phyloP scores from a whole-genome alignment of 129 eudicot species.

The Cynara cardunculus region DNA sequence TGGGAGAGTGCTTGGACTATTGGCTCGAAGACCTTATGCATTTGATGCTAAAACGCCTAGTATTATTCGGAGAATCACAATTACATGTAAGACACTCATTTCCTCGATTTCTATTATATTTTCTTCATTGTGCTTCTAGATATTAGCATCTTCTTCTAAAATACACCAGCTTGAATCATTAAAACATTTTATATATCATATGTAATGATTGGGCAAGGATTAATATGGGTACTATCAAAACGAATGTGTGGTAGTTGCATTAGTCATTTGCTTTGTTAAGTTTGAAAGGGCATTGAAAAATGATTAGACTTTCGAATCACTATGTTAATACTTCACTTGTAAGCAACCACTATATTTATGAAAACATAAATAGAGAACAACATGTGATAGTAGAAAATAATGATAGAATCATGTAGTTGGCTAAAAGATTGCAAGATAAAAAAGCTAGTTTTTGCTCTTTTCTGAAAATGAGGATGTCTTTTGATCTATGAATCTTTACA shows the following conservation, averaged over 20 bases:
- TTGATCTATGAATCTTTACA: neutral
- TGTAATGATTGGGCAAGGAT: neutral
- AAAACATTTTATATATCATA: neutral
- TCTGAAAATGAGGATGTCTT: neutral
- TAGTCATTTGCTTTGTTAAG: neutral
- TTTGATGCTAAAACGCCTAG: neutral
- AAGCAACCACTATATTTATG: neutral
- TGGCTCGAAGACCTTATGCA: constrained; percentile 31
- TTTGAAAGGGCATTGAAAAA: neutral
- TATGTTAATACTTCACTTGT: neutral
- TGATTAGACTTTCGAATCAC: neutral
- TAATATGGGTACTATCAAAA: neutral
- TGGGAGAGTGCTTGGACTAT: constrained; percentile 16
- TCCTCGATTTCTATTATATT: neutral
- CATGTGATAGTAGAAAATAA: neutral
- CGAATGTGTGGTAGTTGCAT: neutral
- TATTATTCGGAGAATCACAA: constrained; percentile 5
- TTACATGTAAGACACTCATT: constrained; percentile 1
- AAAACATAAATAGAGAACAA: neutral
- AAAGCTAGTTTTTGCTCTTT: neutral
- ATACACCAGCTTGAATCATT: neutral
- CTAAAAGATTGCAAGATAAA: neutral
- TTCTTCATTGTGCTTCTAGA: neutral
- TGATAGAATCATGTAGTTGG: neutral
- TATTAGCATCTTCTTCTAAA: neutral